Evolutionary conservation across 1,284 basidiomycete genomes (phyloP).

Genomic region (Cutaneotrichosporon sp.): DNA sequence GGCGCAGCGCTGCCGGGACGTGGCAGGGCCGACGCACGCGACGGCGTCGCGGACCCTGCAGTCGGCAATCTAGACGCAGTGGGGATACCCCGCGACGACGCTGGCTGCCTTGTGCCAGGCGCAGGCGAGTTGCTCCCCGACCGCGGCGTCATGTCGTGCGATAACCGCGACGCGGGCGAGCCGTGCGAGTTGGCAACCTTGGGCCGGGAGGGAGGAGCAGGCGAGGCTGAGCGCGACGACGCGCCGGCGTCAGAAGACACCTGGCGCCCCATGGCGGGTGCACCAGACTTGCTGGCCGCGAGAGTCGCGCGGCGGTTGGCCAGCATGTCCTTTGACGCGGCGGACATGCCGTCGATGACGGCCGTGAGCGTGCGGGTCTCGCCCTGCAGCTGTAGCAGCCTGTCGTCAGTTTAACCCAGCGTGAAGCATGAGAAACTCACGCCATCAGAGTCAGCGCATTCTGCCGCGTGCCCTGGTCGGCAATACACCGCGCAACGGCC

Average conservation of each 20-base stretch:
- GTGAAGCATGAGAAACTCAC: conserved; percentile 20
- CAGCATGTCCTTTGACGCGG: conserved; percentile 42
- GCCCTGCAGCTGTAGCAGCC: conserved; percentile 41
- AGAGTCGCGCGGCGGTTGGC: conserved; percentile 42
- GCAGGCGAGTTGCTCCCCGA: conserved; percentile 1
- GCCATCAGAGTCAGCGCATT: conserved; percentile 46
- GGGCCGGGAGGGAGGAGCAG: not conserved
- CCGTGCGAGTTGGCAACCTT: not conserved
- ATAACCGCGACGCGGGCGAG: conserved; percentile 4
- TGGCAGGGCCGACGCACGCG: conserved; percentile 12
- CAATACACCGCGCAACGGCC: conserved; percentile 57
- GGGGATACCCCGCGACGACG: conserved; percentile 6
- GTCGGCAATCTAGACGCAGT: not conserved
- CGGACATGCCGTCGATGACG: conserved; percentile 35
- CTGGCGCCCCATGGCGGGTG: not conserved
- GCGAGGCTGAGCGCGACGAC: conserved; percentile 2
- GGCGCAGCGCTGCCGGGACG: conserved; percentile 8
- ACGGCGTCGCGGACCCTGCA: conserved; percentile 1
- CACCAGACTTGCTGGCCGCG: conserved; percentile 24
- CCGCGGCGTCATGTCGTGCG: conserved; percentile 4
- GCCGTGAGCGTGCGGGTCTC: conserved; percentile 33
- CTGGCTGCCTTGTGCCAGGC: not conserved
- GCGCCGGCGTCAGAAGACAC: conserved; percentile 1
- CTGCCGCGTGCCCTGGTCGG: conserved; percentile 41
- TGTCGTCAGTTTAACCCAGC: conserved; percentile 2